Conservation (phyloP, 176 grass and related monocot genomes). For the Chloris gayana region DNA sequence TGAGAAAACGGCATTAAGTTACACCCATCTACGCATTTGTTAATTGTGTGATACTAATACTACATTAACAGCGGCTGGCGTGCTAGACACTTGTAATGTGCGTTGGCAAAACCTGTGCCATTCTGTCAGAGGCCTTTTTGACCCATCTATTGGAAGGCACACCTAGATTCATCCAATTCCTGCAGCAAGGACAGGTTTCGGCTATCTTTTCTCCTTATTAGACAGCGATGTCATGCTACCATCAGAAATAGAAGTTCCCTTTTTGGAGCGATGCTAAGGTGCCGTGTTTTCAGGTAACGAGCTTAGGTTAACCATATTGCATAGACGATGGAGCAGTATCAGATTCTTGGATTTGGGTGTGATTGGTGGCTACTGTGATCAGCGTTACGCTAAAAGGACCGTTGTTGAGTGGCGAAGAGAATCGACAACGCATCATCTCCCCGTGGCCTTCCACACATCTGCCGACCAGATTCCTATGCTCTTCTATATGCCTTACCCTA, state of each 20-base stretch:
- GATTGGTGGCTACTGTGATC: not conserved
- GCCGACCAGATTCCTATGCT: slow-evolving; percentile 41
- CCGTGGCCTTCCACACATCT: slow-evolving; percentile 15
- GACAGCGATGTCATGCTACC: slow-evolving; percentile 17
- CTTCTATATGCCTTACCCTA: slow-evolving; percentile 20
- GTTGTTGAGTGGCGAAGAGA: slow-evolving; percentile 22
- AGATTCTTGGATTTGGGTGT: slow-evolving; percentile 24
- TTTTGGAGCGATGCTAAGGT: not conserved
- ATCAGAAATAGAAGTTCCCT: slow-evolving; percentile 8
- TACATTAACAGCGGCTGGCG: not conserved
- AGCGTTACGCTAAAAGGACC: not conserved
- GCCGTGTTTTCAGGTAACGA: not conserved
- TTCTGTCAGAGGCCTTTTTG: not conserved
- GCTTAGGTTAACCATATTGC: no score
- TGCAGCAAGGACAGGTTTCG: slow-evolving; percentile 25
- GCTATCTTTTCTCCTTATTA: not conserved
- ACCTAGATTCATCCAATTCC: slow-evolving; percentile 19
- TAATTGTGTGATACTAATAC: not conserved
- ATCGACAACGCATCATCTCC: slow-evolving; percentile 1
- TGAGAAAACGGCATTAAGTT: not conserved
- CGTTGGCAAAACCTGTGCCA: not conserved
- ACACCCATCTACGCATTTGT: not conserved
- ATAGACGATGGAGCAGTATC: not conserved
- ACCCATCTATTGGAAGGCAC: not conserved
- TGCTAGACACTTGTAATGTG: not conserved